phyloP scores from a whole-genome alignment of 371 early-diverging fungal genomes.

The Parasitella parasitica region DNA sequence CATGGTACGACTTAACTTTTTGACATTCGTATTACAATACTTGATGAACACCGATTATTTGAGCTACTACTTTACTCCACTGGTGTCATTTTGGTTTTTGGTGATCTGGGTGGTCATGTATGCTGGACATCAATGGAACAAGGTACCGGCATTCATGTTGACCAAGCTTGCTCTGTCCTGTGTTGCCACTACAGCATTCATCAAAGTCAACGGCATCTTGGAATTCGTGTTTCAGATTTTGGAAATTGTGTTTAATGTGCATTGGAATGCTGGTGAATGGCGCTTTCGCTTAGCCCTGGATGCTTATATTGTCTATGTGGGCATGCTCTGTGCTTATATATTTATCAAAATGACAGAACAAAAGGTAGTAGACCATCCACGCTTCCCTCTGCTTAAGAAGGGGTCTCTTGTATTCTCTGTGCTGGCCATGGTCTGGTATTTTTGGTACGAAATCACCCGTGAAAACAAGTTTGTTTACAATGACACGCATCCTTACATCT shows the following conservation, averaged over 20 bases:
- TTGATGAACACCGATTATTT: constrained; percentile 70
- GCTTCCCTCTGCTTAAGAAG: constrained; percentile 37
- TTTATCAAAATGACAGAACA: constrained; percentile 45
- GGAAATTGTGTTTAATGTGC: constrained; percentile 41
- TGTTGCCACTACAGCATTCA: constrained; percentile 35
- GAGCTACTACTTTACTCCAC: constrained; percentile 79
- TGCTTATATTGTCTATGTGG: constrained; percentile 62
- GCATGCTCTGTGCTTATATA: constrained; percentile 55
- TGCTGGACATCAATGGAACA: constrained; percentile 45
- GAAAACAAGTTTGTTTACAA: constrained; percentile 57
- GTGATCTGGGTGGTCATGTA: constrained; percentile 72
- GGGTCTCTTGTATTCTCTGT: constrained; percentile 31
- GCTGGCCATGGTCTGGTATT: constrained; percentile 45
- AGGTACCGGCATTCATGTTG: constrained; percentile 43
- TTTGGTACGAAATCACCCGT: constrained; percentile 49
- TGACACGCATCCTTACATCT: constrained; percentile 61
- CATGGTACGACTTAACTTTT: constrained; percentile 68
- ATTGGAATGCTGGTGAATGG: constrained; percentile 65
- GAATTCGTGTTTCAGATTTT: constrained; percentile 44
- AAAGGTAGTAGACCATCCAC: constrained; percentile 29
- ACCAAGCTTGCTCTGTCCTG: constrained; percentile 50
- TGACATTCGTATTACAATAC: constrained; percentile 66
- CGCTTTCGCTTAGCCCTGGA: constrained; percentile 65
- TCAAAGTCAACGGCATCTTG: constrained; percentile 44
- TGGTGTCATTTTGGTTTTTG: constrained; percentile 74